Base-by-base conservation (phyloP, 2,329 filamentous ascomycete species). In the Pestalotiopsis sp. region DNA sequence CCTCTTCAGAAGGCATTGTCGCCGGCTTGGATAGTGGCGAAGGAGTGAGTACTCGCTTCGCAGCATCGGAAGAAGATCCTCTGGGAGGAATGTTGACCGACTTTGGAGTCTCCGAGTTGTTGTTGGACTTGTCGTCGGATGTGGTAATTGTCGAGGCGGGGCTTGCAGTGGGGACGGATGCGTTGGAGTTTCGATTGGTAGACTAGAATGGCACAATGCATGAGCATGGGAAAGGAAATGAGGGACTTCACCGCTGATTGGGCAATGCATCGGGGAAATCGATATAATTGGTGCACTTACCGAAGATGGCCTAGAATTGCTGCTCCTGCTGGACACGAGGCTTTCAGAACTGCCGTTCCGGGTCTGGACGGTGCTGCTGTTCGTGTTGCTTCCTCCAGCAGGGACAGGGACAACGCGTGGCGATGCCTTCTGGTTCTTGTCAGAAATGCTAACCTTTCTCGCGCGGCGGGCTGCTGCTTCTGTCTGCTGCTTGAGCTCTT, bases 11-110 rank as follows among this genome's bases (percentile, higher is more conserved):
- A 72, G 84, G 87, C 86, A 90, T 91, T 57, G 85, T 88, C 75
- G 88, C 85, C 74, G 91, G 91, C 78, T 91, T 90, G 6, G 93
- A 94, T 65, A 95, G 84, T 68, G 93, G 92, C 62, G 93, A 94
- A 4, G 92, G 90, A 75, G 87, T 92, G 71, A 83, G 84, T 65
- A 87, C 81, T 76, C 91, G 87, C 81, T 93, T 94, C 68, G 83
- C 82, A 69, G 87, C 88, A 83, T 93, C 91, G 75, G 89, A 83
- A 68, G 89, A 89, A 66, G 91, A 92, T 72, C 83, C 86, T 75
- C 90, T 86, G 67, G 88, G 83, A 71, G 90, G 89, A 72, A 90
- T 85, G 75, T 84, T 89, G 68, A 90, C 84, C 70, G 83, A 78
- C 77, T 86, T 86, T 57, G 83, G 78, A 75, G 87, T 82, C 75